Percentiles rank a stretch among this genome's conserved stretches.
Conservation (phyloP, 495 filamentous ascomycete species). For the Penicillium lividum region DNA sequence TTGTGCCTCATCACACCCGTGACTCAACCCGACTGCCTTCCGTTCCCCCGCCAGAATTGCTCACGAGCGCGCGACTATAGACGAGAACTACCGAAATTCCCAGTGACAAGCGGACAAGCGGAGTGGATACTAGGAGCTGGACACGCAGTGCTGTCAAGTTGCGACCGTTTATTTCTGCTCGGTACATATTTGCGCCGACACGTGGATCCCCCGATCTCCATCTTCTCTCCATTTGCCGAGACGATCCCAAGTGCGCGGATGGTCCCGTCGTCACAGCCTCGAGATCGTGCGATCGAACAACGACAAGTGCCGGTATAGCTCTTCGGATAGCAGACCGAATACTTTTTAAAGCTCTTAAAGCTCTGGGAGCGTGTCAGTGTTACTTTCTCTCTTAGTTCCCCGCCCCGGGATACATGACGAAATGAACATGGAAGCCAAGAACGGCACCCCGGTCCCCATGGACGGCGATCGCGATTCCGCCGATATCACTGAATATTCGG, state of each 20-base stretch:
- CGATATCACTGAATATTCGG: slow-evolving; percentile 50
- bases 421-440: slow-evolving; percentile 56
- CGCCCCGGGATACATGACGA: slow-evolving; percentile 34
- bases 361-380: slow-evolving; percentile 5
- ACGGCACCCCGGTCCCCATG: slow-evolving; percentile 42
- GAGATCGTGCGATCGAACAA: slow-evolving; percentile 16
- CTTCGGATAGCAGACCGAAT: slow-evolving; percentile 5
- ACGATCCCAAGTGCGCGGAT: slow-evolving; percentile 22
- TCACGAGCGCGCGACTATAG: slow-evolving; percentile 31
- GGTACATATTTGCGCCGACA: slow-evolving; percentile 15
- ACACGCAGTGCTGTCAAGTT: neutral
- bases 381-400: neutral
- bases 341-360: neutral
- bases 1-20: slow-evolving; percentile 31
- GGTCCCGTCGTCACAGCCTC: slow-evolving; percentile 24
- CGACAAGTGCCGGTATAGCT: slow-evolving; percentile 4
- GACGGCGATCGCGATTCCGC: slow-evolving; percentile 54
- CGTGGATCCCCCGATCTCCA: slow-evolving; percentile 19
- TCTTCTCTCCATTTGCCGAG: slow-evolving; percentile 15
- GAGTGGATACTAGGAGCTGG: neutral
- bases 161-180: slow-evolving; percentile 12
- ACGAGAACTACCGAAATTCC: neutral
- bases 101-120: neutral
- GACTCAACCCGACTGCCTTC: slow-evolving; percentile 21
- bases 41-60: slow-evolving; percentile 23